These are phyloP conservation scores for Fusarium solani-melongenae DNA, from an alignment of 2,329 filamentous ascomycete genomes.

Conservation along the genomic window DNA sequence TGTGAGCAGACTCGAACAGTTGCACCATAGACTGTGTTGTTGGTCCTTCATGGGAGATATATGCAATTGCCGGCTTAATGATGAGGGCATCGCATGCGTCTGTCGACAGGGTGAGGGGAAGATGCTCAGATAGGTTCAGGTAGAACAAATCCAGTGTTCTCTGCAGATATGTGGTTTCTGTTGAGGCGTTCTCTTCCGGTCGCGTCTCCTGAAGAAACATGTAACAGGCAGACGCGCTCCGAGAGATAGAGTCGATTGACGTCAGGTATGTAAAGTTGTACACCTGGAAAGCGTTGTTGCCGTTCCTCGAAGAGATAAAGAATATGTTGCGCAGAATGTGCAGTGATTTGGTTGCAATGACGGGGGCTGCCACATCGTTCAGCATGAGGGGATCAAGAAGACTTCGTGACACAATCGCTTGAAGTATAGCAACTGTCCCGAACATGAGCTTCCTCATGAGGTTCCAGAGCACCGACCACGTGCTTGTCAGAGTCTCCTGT, in stretches of 20 bases:
- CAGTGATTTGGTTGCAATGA: constrained; percentile 76
- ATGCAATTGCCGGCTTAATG: constrained; percentile 77
- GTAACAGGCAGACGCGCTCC: constrained; percentile 73
- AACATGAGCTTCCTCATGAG: constrained; percentile 81
- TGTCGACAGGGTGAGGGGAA: constrained; percentile 76
- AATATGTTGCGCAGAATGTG: constrained; percentile 80
- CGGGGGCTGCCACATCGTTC: constrained; percentile 62
- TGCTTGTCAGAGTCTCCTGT: constrained; percentile 71
- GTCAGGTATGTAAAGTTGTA: constrained; percentile 87
- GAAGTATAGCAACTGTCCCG: constrained; percentile 77
- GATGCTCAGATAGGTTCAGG: constrained; percentile 86
- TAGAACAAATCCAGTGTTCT: constrained; percentile 87
- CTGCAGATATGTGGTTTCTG: constrained; percentile 59
- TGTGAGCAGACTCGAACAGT: constrained; percentile 90
- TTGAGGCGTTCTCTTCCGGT: constrained; percentile 49
- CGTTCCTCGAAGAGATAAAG: constrained; percentile 82
- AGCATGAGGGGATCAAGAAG: constrained; percentile 63
- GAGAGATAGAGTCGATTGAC: constrained; percentile 82
- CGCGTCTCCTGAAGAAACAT: constrained; percentile 74
- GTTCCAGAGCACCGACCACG: constrained; percentile 79
- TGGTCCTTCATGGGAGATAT: constrained; percentile 66
- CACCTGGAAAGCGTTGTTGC: constrained; percentile 80
- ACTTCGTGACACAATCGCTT: constrained; percentile 75
- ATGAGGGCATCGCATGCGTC: constrained; percentile 77
- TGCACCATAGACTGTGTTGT: constrained; percentile 61